Conservation (phyloP, 2,329 filamentous ascomycete genomes). For the Fusarium sp. region DNA sequence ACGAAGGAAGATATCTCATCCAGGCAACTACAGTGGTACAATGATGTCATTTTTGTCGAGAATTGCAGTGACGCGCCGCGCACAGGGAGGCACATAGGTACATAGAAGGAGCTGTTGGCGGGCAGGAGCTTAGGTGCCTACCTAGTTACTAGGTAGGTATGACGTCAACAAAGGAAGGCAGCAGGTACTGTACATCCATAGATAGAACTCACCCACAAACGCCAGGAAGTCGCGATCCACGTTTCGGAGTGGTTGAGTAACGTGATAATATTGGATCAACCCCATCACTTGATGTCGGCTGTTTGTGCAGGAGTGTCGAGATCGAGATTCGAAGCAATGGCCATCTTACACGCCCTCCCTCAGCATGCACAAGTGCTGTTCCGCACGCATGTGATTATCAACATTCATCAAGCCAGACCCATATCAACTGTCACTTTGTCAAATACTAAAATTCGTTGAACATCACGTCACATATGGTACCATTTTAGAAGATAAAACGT, state of each 20-base stretch:
- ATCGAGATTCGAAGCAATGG: constrained; percentile 19
- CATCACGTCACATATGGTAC: constrained; percentile 23
- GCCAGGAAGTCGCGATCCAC: constrained; percentile 6
- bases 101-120: background rate
- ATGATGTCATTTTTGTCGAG: constrained; percentile 39
- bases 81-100: background rate
- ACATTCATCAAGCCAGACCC: background rate
- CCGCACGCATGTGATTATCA: constrained; percentile 29
- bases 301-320: background rate
- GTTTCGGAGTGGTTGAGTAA: constrained; percentile 15
- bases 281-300: background rate
- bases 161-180: constrained; percentile 29
- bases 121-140: background rate
- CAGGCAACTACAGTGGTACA: constrained; percentile 1
- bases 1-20: constrained; percentile 27
- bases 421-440: background rate
- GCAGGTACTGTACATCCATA: background rate
- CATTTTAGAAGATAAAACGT: constrained; percentile 17
- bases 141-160: background rate
- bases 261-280: constrained; percentile 26
- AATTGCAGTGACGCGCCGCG: constrained; percentile 22
- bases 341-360: background rate
- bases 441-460: background rate
- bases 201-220: constrained; percentile 8
- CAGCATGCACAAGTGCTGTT: background rate